Conservation (phyloP, 2,329 filamentous ascomycete species). For the Ceratocystis ficicola region DNA sequence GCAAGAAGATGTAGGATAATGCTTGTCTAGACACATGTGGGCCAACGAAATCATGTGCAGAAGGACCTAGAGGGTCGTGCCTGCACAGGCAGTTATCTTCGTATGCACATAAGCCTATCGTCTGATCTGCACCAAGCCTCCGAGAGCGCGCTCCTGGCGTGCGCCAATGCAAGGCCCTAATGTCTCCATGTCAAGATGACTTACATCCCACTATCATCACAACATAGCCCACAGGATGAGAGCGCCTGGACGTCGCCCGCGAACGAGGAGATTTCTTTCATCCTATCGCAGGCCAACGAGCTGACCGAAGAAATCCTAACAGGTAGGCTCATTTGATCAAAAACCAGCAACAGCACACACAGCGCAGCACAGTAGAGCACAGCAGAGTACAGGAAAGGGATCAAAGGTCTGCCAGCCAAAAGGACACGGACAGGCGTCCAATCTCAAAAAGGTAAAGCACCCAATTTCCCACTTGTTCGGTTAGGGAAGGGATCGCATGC, state of each 20-base stretch:
- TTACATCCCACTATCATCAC: background rate
- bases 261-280: background rate
- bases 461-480: constrained; percentile 4
- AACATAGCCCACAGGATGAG: background rate
- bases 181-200: background rate
- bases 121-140: background rate
- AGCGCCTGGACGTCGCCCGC: background rate
- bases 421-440: constrained; percentile 1
- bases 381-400: background rate
- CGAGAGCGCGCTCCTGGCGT: background rate
- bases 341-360: background rate
- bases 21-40: background rate
- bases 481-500: constrained; percentile 5
- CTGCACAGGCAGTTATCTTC: no score
- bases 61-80: no score
- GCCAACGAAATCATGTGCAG: no score
- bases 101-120: background rate
- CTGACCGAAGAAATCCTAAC: background rate
- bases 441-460: constrained; percentile 1
- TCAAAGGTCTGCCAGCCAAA: background rate
- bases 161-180: background rate
- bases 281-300: background rate
- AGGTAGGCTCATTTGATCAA: background rate
- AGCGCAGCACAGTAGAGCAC: background rate
- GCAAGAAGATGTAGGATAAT: background rate